phyloP scores from a whole-genome alignment of 176 grass and related monocot genomes.

The Carex kokanica region DNA sequence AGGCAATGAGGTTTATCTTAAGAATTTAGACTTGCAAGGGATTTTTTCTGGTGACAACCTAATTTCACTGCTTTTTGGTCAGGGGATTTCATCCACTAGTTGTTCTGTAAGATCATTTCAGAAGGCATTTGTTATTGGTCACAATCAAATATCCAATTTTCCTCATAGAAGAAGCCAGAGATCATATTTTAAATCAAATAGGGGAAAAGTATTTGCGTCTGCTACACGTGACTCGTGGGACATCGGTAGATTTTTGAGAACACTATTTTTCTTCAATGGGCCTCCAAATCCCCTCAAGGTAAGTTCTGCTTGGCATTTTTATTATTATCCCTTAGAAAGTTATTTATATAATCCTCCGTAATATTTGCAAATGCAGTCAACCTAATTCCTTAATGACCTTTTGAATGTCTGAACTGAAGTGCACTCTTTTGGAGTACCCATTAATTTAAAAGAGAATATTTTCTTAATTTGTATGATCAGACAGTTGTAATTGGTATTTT shows the following conservation, averaged over 20 bases:
- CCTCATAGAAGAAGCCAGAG: constrained; percentile 34
- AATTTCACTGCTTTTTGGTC: constrained; percentile 6
- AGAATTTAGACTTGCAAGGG: not conserved
- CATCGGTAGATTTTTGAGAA: constrained; percentile 77
- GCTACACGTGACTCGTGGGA: constrained; percentile 72
- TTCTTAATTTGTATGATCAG: not conserved
- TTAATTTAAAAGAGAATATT: not conserved
- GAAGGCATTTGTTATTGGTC: constrained; percentile 30
- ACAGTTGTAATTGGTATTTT: not conserved
- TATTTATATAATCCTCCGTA: not conserved
- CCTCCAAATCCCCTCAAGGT: constrained; percentile 93
- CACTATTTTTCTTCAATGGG: constrained; percentile 90
- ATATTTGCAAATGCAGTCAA: not conserved
- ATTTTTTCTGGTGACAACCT: not conserved
- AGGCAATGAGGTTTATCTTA: not conserved
- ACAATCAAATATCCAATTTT: constrained; percentile 34
- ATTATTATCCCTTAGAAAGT: not conserved
- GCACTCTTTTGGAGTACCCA: not conserved
- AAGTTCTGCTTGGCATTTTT: not conserved
- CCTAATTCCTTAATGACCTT: not conserved
- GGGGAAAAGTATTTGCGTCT: constrained; percentile 46
- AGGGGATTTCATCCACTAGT: constrained; percentile 46
- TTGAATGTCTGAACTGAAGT: not conserved
- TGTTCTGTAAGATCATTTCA: constrained; percentile 36
- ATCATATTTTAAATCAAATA: constrained; percentile 27